Evolutionary conservation across 352 stramenopile species (phyloP), one percentile per base, ranked within the genome.

Genomic region (Blastocystis hominis): DNA sequence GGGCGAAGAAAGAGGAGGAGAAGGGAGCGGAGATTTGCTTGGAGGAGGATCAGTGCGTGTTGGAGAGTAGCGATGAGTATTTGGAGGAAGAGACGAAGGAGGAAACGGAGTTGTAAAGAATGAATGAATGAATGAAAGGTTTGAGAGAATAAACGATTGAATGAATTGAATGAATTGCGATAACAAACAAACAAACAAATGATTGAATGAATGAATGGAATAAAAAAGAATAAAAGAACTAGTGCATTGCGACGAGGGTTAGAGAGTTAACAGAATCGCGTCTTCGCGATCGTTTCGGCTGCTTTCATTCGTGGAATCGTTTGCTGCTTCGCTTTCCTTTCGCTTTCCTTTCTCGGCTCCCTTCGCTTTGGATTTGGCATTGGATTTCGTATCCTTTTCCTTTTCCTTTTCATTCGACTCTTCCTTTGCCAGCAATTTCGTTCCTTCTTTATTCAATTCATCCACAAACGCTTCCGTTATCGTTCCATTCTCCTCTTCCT

Each of bases 401-500:
- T n/a, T n/a, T n/a, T n/a, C n/a, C n/a, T n/a, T n/a, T n/a, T n/a
- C n/a, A n/a, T n/a, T n/a, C n/a, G n/a, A n/a, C n/a, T n/a, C 59
- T 24, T 68, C 59, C 59, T 68, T 68, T 7, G 10, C 17, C 17
- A 20, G 6, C 59, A 68, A 9, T 38, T 75, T 75, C 59, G 10
- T 68, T 40, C 59, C 59, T 36, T 75, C 47, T 53, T 75, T 36
- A 38, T 75, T 75, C 6, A 47, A 5, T 7, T n/a, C 66, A 76
- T 76, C 42, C 17, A 56, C 66, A 10, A n/a, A 20, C 63, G 42
- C 47, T 36, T 75, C 63, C 34, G 63, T 75, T 20, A 75, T 75
- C 44, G 47, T 4, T 9, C 24, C 69, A 7, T 47, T 17, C n/a
- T n/a, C n/a, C 20, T 90, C 77, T n/a, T 76, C 96, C 94, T 90